phyloP scores from a whole-genome alignment of 768 basidiomycete species.

The Pleurotus platypus region DNA sequence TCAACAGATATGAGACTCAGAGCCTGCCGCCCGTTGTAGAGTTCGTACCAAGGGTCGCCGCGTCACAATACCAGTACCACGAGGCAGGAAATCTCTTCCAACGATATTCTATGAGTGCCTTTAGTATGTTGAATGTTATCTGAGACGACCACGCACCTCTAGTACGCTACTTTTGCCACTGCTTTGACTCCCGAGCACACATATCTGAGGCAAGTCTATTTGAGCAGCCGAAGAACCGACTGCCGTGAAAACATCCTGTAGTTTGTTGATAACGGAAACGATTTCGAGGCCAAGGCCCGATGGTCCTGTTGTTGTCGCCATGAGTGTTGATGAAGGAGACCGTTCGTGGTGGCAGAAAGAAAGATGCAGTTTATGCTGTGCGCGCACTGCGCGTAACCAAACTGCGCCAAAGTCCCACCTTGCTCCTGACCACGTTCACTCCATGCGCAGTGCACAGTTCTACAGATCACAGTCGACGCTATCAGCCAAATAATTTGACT shows the following conservation, averaged over 20 bases:
- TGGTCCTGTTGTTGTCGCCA: conserved; percentile 48
- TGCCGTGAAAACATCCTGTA: conserved; percentile 86
- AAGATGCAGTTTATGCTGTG: neutral
- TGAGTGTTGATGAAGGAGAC: conserved; percentile 10
- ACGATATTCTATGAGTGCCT: conserved; percentile 77
- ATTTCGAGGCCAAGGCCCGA: conserved; percentile 79
- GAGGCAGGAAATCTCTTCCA: conserved; percentile 96
- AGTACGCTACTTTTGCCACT: conserved; percentile 92
- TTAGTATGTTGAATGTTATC: conserved; percentile 4
- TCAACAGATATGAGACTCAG: no score
- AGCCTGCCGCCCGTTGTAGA: neutral
- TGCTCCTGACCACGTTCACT: no score
- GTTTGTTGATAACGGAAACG: conserved; percentile 79
- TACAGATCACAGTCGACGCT: no score
- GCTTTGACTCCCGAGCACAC: conserved; percentile 87
- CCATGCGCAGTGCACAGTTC: no score
- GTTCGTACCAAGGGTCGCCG: conserved; percentile 83
- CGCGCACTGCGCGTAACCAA: conserved; percentile 5
- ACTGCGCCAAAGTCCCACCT: conserved; percentile 4
- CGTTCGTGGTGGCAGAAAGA: neutral
- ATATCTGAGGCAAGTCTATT: conserved; percentile 91
- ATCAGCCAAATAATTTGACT: no score
- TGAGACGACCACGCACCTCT: conserved; percentile 50
- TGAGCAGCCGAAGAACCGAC: conserved; percentile 74
- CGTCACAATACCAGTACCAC: conserved; percentile 98